Conservation (phyloP, 2,329 filamentous ascomycete genomes). For the Alternaria ethzedia region DNA sequence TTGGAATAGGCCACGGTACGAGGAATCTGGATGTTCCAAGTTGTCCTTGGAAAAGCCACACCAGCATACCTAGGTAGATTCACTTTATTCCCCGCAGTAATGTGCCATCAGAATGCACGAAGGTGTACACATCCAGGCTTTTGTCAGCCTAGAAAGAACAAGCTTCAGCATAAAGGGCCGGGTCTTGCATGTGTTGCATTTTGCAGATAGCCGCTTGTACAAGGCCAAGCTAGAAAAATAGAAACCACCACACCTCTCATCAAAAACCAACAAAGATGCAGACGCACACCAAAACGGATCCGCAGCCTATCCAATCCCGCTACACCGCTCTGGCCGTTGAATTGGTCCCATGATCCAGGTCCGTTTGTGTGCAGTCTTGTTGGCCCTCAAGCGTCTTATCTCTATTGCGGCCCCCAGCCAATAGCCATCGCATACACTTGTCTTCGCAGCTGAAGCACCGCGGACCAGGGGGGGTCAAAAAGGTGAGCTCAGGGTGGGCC, state of each 20-base stretch:
- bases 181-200: background rate
- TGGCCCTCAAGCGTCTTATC: constrained; percentile 22
- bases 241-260: constrained; percentile 4
- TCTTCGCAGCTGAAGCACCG: constrained; percentile 11
- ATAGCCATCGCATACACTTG: constrained; percentile 6
- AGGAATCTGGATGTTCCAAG: background rate
- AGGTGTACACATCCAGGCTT: background rate
- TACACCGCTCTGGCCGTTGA: background rate
- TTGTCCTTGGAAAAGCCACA: background rate
- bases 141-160: background rate
- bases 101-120: background rate
- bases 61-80: background rate
- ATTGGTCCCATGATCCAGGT: constrained; percentile 3
- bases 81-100: background rate
- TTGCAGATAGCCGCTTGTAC: background rate
- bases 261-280: constrained; percentile 11
- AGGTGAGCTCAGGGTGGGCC: constrained; percentile 14
- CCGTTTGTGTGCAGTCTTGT: constrained; percentile 14
- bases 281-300: background rate
- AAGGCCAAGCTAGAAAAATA: constrained; percentile 1
- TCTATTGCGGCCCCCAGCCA: constrained; percentile 11
- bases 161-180: background rate
- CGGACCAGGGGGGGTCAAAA: constrained; percentile 4
- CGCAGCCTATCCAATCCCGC: background rate
- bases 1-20: background rate